Evolutionary conservation across 345 rosid genomes (phyloP).

Genomic region (Salix suchowensis): DNA sequence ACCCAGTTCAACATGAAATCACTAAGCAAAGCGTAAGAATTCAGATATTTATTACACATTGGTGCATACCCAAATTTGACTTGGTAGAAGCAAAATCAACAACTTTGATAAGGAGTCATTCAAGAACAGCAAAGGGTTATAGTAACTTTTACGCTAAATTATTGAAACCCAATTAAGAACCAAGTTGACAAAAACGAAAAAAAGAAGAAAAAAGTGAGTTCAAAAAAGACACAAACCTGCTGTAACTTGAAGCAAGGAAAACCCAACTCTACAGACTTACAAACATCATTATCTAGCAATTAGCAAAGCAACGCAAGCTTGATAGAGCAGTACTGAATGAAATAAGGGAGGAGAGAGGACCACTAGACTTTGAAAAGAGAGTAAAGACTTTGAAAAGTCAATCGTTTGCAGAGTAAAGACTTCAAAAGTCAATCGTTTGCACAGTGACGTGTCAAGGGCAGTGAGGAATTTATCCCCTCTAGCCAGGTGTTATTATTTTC

Average conservation of each 20-base stretch:
- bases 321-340: background rate
- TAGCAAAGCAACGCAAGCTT: background rate
- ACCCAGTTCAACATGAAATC: background rate
- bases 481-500: too few species aligned
- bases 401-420: background rate
- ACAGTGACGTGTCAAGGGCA: accelerated
- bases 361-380: too few species aligned
- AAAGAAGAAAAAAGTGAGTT: too few species aligned
- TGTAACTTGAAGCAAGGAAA: background rate
- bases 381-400: too few species aligned
- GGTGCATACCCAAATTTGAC: background rate
- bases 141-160: background rate
- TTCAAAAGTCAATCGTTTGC: background rate
- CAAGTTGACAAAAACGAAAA: background rate
- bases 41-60: background rate
- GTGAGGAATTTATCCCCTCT: background rate
- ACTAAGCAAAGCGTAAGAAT: background rate
- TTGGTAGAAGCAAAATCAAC: background rate
- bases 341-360: background rate
- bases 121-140: background rate
- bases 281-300: background rate
- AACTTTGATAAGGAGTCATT: background rate
- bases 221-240: background rate
- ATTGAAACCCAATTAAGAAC: background rate
- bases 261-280: background rate